Evolutionary conservation across 352 stramenopile species (phyloP).

Genomic region (Thalassiosira hispida): DNA sequence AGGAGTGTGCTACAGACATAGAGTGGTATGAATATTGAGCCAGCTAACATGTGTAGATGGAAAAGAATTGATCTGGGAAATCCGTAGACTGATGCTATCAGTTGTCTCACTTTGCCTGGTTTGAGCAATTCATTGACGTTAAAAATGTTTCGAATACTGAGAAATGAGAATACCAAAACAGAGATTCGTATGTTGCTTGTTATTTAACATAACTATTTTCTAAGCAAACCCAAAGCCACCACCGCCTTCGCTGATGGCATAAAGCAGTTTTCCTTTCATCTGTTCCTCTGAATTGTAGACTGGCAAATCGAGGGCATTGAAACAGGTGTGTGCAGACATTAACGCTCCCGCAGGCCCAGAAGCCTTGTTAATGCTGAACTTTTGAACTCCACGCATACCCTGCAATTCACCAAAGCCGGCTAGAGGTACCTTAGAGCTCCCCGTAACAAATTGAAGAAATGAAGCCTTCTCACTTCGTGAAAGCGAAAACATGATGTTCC

Average conservation of each 20-base stretch:
- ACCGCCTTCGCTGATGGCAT: conserved; percentile 97
- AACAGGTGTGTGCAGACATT: conserved; percentile 98
- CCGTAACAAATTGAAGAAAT: conserved; percentile 97
- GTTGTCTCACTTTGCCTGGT: too few relatives aligned
- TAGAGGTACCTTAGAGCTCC: conserved; percentile 95
- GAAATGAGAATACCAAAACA: too few relatives aligned
- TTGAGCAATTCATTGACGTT: too few relatives aligned
- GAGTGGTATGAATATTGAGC: too few relatives aligned
- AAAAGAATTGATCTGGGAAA: too few relatives aligned
- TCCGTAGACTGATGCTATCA: too few relatives aligned
- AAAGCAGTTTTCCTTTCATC: conserved; percentile 95
- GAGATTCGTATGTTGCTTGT: too few relatives aligned
- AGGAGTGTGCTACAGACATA: too few relatives aligned
- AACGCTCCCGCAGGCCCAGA: conserved; percentile 92
- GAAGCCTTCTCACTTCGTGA: conserved; percentile 93
- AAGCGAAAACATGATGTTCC: conserved; percentile 94
- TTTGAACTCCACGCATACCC: conserved; percentile 98
- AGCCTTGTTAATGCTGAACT: conserved; percentile 99
- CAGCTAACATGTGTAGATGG: too few relatives aligned
- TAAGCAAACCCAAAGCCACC: conserved; percentile 99
- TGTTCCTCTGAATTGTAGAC: conserved; percentile 97
- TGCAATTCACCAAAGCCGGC: conserved; percentile 98
- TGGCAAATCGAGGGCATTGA: conserved; percentile 99
- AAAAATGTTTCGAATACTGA: too few relatives aligned
- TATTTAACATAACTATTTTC: conserved; percentile 11